Base-by-base conservation (phyloP, 2,329 filamentous ascomycete genomes). In the Sporothrix brasiliensis region DNA sequence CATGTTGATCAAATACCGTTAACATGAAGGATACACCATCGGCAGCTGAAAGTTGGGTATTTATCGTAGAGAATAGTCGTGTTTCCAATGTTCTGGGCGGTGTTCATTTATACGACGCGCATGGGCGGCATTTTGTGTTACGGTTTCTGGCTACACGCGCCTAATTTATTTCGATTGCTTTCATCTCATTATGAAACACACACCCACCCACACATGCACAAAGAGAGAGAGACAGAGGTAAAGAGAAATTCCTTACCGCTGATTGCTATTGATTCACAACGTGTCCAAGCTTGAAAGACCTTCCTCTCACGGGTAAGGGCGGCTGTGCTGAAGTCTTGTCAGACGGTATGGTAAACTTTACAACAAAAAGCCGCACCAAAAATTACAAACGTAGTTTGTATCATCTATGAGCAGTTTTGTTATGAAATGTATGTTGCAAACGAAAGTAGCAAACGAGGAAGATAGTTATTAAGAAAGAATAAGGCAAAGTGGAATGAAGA, bases 401-500 rank as follows among this genome's bases (percentile, higher is more conserved):
- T 34, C 34, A 34, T 34, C 34, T 4, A 34, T 34, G 34, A 34
- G 34, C 34, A 9, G 34, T 34, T 34, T 34, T 34, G 34, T 34
- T 34, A 34, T 34, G 34, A 34, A 34, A 34, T 5, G 6, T 34
- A 34, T 34, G 5, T 34, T 34, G 34, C 34, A 30, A 30, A 30
- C 27, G 34, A 34, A 34, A 9, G 7, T 34, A 34, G 34, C 5
- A n/a, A 27, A 27, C 13, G 14, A 27, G n/a, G 21, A 5, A n/a
- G 47, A 50, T 47, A 44, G 24, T 44, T 34, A 54, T 41, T 56
- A 27, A 66, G n/a, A 44, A 58, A 52, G 4, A 50, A 50, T 41
- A 66, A 66, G 34, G 41, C 41, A 70, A 65, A 3, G 24, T 24
- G 24, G 61, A 10, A 16, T 14, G 30, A 58, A 30, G 50, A 39